Base-by-base conservation (phyloP, 2,329 filamentous ascomycete genomes). In the Erysiphe pulchra region DNA sequence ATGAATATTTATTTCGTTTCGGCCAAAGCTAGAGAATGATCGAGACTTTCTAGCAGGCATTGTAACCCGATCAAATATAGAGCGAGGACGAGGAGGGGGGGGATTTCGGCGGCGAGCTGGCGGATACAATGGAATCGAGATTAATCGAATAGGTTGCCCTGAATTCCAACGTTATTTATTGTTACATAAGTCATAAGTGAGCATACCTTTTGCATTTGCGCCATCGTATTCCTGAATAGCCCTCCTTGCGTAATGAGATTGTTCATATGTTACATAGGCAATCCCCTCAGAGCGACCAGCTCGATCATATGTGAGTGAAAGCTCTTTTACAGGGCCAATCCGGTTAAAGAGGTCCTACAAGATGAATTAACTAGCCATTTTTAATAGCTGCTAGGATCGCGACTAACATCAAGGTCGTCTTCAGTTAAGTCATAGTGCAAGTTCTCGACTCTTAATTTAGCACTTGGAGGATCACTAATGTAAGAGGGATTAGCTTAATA, bases 381-480 rank as follows among this genome's bases (percentile, higher is more conserved):
- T 12, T 13, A 13, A 12, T 14, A 13, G 10, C 11, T 28, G 16
- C 14, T 11, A 13, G 11, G n/a, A 28, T n/a, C 31, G 1, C 40
- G 30, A 20, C 63, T 45, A 66, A 92, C 84, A 56, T 80, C 71
- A 46, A 93, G 69, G 57, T 93, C 86, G 34, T 78, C 76, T 60
- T 87, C 75, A 12, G 80, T 86, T 50, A 94, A 69, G 49, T 94
- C 86, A 61, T 92, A 94, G 61, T 94, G 86, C 47, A 94, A 65
- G 59, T 93, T 93, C 50, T 92, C 83, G 49, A 93, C 78, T 52
- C 20, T 24, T 24, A 24, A 24, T 24, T 24, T 24, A 24, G 20
- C 20, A 24, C 20, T 24, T 24, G 2, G 20, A 3, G 20, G 20
- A 24, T 24, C 20, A 24, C 20, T 24, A 6, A 24, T 3, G 20